phyloP scores from a whole-genome alignment of 257 asterid genomes.

The Solanum commersonii region DNA sequence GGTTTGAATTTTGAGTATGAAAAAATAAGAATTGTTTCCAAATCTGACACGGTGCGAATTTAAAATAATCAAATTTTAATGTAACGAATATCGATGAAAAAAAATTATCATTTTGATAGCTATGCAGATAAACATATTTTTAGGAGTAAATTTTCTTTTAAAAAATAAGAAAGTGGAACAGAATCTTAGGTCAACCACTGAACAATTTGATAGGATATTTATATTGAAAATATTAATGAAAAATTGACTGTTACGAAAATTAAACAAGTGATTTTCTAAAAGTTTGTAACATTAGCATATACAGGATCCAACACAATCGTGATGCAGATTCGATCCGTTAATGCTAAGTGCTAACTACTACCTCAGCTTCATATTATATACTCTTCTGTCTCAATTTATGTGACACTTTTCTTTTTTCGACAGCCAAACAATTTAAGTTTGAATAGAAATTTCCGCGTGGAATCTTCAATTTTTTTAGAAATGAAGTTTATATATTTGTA shows the following conservation, averaged over 20 bases:
- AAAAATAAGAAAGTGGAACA: background rate
- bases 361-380: background rate
- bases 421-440: too few species aligned
- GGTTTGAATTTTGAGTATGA: too few species aligned
- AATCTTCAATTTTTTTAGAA: too few species aligned
- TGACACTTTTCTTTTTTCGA: too few species aligned
- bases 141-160: background rate
- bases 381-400: too few species aligned
- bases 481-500: too few species aligned
- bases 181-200: slow-evolving; percentile 36
- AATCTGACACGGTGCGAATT: accelerated
- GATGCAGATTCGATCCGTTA: background rate
- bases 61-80: too few species aligned
- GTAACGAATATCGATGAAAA: too few species aligned
- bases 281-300: background rate
- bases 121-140: background rate
- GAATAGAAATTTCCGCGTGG: too few species aligned
- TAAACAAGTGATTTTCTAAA: background rate
- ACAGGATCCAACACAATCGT: background rate
- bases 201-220: background rate
- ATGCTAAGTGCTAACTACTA: background rate
- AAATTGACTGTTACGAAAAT: background rate
- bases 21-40: too few species aligned
- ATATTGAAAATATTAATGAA: background rate
- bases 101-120: background rate